A percentile compares a stretch with the other conserved stretches of the same genome.
phyloP scores from a whole-genome alignment of 78 protist species.

The Dictyostelium discoideum region dicty_2.7 NC_007091.3:3881501-3882000 shows the following conservation, averaged over 20 bases:
- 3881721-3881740: background rate
- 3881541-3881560: too few species aligned
- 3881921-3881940: background rate
- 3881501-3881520: background rate
- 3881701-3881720: background rate
- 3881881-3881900: too few species aligned
- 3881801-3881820: conserved; percentile 17
- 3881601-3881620: background rate
- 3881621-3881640: background rate
- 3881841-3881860: background rate
- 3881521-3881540: too few species aligned
- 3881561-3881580: too few species aligned
- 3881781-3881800: conserved; percentile 58
- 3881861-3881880: background rate
- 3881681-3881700: background rate
- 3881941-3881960: background rate
- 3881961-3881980: background rate
- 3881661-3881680: background rate
- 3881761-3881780: background rate
- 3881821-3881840: conserved; percentile 2
- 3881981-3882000: background rate
- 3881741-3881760: background rate
- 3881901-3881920: background rate
- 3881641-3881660: background rate
- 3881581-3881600: background rate